Base-by-base conservation (phyloP, 2,329 filamentous ascomycete genomes). In the Raffaelea arxii region DNA sequence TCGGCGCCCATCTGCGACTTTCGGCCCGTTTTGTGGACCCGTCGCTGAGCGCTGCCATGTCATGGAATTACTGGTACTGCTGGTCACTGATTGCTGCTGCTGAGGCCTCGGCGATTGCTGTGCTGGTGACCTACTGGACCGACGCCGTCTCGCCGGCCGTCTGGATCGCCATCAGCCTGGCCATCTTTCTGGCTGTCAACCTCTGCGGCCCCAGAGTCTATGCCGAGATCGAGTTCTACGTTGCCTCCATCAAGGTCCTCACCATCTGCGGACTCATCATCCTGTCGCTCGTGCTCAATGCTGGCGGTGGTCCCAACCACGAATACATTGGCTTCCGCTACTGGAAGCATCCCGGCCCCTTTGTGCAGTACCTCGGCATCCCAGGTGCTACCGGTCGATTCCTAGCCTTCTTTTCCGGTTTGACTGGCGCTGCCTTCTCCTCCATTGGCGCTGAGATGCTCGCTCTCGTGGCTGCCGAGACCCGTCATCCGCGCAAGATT, bases 211-310 rank as follows among this genome's bases (percentile, higher is more conserved):
- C 79, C 19, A 62, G 65, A 39, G 66, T 75, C 53, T 80, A 77
- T 53, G 77, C 77, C 27, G 77, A 81, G 59, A 70, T 74, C 41
- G 77, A 81, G 56, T 80, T 81, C 57, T 75, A 73, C 66, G 78
- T 80, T 51, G 74, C 75, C 30, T 72, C 68, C 40, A 68, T 80
- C 62, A 81, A 81, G 62, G 66, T 81, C 37, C 68, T 80, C 50
- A 74, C 71, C 48, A 77, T 81, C 51, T 56, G 75, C n/a, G 76
- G 75, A 16, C 68, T 80, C 37, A 69, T 80, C 55, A 71, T 79
- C 45, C 58, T 77, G 4, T 69, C 71, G 48, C 56, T 78, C 43
- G 69, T 78, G 55, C 67, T 79, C 49, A 71, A 75, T 59, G 70
- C 74, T 35, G 75, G 74, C 46, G 76, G 75, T 41, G 73, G 66